Evolutionary conservation across 176 grass and related monocot genomes (phyloP).

Genomic region (Aegilops sharonensis): DNA sequence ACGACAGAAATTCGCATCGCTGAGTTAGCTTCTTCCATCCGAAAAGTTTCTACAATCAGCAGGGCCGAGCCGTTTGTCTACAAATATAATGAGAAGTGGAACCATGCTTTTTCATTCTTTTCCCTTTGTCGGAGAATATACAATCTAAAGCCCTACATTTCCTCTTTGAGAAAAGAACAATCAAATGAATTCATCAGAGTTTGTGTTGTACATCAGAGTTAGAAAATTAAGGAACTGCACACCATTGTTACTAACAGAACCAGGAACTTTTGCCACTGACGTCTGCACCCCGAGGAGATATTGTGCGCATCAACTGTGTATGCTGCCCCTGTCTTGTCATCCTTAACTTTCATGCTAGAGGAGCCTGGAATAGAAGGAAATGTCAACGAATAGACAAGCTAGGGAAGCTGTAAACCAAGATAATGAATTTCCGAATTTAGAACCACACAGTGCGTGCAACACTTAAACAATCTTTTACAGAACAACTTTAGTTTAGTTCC

Average conservation of each 20-base stretch:
- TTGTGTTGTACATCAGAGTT: conserved; percentile 27
- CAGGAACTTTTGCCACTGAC: conserved; percentile 32
- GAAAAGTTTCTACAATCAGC: neutral
- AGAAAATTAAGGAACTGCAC: conserved; percentile 35
- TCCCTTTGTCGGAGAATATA: conserved; percentile 10
- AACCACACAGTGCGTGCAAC: neutral
- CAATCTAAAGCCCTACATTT: conserved; percentile 40
- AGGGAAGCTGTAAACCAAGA: neutral
- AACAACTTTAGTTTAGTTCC: neutral
- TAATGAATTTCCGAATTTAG: conserved; percentile 13
- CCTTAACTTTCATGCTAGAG: conserved; percentile 87
- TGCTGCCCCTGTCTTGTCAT: conserved; percentile 49
- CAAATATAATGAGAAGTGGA: neutral
- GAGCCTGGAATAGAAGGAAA: conserved; percentile 59
- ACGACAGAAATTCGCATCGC: no score
- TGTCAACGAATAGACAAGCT: neutral
- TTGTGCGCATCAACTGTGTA: conserved; percentile 54
- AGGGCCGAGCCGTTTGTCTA: neutral
- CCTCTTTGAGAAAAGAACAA: conserved; percentile 42
- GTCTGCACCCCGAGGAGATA: conserved; percentile 57
- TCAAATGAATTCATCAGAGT: conserved; percentile 34
- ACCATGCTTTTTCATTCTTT: conserved; percentile 8
- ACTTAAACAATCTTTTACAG: neutral
- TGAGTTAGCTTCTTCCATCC: no score
- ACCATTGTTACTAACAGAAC: conserved; percentile 47